Base-by-base conservation (phyloP, 164 flowering plant genomes). In the Taxillus chinensis region DNA sequence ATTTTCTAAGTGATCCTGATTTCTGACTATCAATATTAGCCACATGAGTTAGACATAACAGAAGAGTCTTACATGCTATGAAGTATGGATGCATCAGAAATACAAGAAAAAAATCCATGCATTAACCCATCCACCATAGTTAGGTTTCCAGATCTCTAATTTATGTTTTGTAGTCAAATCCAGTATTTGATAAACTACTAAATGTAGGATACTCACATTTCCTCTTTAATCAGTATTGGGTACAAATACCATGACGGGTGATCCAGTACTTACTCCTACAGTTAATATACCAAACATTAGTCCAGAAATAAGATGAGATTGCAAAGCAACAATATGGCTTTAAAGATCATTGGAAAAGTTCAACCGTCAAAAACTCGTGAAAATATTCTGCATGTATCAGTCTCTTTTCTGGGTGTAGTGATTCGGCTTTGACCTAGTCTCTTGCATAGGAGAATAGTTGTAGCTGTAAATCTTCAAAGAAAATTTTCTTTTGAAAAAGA, bases 381-480 rank as follows among this genome's bases (percentile, higher is more conserved):
- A 70, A 64, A 69, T 66, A 93, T 91, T 59, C 40, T 61, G 76
- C 97, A 90, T 17, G 97, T 87, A 74, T 93, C 99, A 56, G 97
- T 93, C 80, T 93, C 99, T 62, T 90, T 90, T 62, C 99, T 90
- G n/a, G 97, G 96, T 13, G 99, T 89, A 55, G 96, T 93, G 70
- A 93, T 90, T 68, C 99, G 80, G 75, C 99, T 93, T 78, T 93
- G 99, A 65, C 99, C 99, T 55, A 97, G 99, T 75, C 96, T 83
- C 95, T 97, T 93, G 81, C 10, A 65, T 39, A 71, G 50, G 64
- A 41, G 6, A 66, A 42, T 27, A 27, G 53, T 14, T 10, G 15
- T 64, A 27, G 53, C 39, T 10, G 15, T 64, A 53, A 74, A 39
- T 45, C 45, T 49, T 60, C 9, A 50, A 55, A 38, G 27, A n/a